These are phyloP conservation scores for Salix purpurea DNA, from an alignment of 345 rosid species.

Conservation along the genomic window DNA sequence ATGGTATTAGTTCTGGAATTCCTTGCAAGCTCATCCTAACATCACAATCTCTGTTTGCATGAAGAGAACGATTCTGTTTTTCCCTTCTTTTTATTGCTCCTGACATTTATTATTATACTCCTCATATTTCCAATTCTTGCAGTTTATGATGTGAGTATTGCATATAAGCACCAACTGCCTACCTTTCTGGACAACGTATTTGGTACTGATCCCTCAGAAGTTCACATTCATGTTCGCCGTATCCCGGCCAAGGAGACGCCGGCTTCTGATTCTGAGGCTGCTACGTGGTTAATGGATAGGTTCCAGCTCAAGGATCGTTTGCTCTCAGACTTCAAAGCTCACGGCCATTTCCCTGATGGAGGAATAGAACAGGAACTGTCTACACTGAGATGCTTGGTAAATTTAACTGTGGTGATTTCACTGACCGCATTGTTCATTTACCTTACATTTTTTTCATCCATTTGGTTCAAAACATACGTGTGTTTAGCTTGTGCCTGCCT, in stretches of 20 bases:
- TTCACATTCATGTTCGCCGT: conserved; percentile 67
- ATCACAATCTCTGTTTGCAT: background rate
- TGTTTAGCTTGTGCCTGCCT: conserved; percentile 50
- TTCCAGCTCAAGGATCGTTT: conserved; percentile 60
- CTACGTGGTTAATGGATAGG: conserved; percentile 55
- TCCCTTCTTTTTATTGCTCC: background rate
- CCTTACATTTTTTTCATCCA: conserved; percentile 51
- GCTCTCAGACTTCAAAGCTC: conserved; percentile 51
- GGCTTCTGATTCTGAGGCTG: conserved; percentile 37
- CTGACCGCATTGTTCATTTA: conserved; percentile 50
- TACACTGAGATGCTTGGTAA: conserved; percentile 42
- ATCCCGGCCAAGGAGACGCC: conserved; percentile 47
- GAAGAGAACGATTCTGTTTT: background rate
- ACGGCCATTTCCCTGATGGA: conserved; percentile 54
- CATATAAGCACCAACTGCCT: conserved; percentile 66
- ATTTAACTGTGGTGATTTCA: conserved; percentile 40
- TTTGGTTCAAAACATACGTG: conserved; percentile 54
- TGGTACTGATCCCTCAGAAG: conserved; percentile 78
- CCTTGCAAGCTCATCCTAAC: background rate
- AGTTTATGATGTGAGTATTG: conserved; percentile 74
- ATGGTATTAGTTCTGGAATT: background rate
- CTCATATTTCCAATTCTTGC: conserved; percentile 25
- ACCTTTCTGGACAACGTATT: conserved; percentile 75
- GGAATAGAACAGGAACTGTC: conserved; percentile 47
- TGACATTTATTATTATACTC: background rate